Evolutionary conservation across 495 filamentous ascomycete species (phyloP), one percentile per base, ranked within the genome.

Genomic region (Endocarpon pusillum): DNA sequence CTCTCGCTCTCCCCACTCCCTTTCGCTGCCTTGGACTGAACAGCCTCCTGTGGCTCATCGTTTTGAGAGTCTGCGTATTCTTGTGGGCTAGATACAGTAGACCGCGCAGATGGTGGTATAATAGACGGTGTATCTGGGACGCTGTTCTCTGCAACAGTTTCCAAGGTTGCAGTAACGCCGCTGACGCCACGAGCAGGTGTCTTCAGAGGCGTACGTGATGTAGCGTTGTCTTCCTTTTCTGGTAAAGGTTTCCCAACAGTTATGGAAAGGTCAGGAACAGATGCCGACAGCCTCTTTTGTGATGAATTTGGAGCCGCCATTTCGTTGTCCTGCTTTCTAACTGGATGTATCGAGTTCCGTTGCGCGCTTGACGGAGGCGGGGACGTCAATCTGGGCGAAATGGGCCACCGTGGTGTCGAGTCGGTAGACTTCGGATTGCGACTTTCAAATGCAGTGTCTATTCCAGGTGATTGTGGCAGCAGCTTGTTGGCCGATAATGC

Each of bases 61-160:
- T 61, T 41, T 34, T 43, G 45, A 9, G 50, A 38, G 16, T 61
- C 55, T 23, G 55, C 55, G 24, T 46, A 33, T 12, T 42, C 40
- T 11, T 43, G 35, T 28, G 43, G 44, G 31, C 52, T 47, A 16
- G 58, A 42, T 56, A 59, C 33, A 37, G 54, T 53, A 47, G 70
- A n/a, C n/a, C n/a, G n/a, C n/a, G n/a, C n/a, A n/a, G n/a, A n/a
- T n/a, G n/a, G n/a, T n/a, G n/a, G n/a, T n/a, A n/a, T 47, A 48
- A 62, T 55, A 32, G 63, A 68, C 0, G 81, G 81, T 9, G 83
- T 82, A 19, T 73, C 70, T 19, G 84, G 78, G 41, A 81, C 67
- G 54, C 82, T 92, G 31, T 74, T 73, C 59, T 97, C 89, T 50
- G 93, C 78, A 19, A 97, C 89, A 0, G 89, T 97, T 54, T 92